Conservation (phyloP, 495 filamentous ascomycete genomes). For the Hamigera avellanea region DNA sequence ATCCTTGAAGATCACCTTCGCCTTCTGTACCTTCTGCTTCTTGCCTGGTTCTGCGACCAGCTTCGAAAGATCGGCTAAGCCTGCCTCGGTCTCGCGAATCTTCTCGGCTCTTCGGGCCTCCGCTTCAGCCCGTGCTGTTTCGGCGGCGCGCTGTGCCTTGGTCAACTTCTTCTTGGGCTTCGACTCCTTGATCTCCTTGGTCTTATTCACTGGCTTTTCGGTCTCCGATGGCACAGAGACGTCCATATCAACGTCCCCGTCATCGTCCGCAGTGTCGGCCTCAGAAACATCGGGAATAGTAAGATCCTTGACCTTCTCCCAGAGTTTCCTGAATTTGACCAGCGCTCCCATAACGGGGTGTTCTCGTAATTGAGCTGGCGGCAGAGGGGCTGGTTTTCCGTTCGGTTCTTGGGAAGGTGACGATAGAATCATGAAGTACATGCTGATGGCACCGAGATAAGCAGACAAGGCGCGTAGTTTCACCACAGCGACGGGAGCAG, state of each 20-base stretch:
- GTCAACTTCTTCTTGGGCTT: slow-evolving; percentile 34
- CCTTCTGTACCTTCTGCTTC: slow-evolving; percentile 23
- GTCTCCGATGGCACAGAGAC: slow-evolving; percentile 3
- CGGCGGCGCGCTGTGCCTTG: slow-evolving; percentile 38
- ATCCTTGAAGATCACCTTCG: slow-evolving; percentile 19
- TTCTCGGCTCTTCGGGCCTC: slow-evolving; percentile 44
- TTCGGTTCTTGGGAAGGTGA: slow-evolving; percentile 50
- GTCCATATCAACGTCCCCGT: slow-evolving; percentile 5
- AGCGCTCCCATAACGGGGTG: slow-evolving; percentile 83
- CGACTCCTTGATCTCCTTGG: slow-evolving; percentile 15
- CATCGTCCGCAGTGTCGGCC: slow-evolving; percentile 8
- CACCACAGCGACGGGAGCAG: slow-evolving; percentile 42
- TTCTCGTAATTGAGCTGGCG: slow-evolving; percentile 65
- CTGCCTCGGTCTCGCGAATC: slow-evolving; percentile 47
- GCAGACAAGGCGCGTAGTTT: slow-evolving; percentile 67
- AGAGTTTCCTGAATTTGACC: slow-evolving; percentile 67
- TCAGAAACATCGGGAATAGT: slow-evolving; percentile 12
- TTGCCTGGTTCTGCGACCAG: slow-evolving; percentile 22
- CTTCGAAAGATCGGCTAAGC: slow-evolving; percentile 56
- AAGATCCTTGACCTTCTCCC: slow-evolving; percentile 59
- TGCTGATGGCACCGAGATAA: slow-evolving; percentile 73
- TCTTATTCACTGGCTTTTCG: slow-evolving; percentile 16
- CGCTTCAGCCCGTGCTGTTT: slow-evolving; percentile 39
- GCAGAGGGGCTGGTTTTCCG: slow-evolving; percentile 35
- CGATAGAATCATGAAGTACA: slow-evolving; percentile 88